Evolutionary conservation across 2,329 filamentous ascomycete species (phyloP), one percentile per base, ranked within the genome.

Genomic region (Neopestalotiopsis sp.): DNA sequence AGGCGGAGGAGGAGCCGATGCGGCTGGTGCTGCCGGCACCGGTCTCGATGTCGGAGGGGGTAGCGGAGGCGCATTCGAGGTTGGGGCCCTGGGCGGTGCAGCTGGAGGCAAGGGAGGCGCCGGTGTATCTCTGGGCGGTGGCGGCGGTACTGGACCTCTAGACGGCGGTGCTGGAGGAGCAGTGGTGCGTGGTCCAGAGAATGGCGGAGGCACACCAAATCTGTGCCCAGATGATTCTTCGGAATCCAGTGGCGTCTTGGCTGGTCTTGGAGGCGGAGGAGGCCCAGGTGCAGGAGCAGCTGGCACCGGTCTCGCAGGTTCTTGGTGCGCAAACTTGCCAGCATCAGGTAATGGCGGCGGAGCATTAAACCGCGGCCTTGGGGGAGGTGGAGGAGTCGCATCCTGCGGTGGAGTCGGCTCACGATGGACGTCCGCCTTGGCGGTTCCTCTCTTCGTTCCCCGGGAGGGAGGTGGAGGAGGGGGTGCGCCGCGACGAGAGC

Each of bases 341-440:
- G 96, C 96, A 79, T 97, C 95, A 67, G 94, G 90, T 69, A 98
- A 82, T 2, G 95, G 93, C 42, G 96, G 96, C 60, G 96, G 96
- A 9, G 94, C 95, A 72, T 90, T 88, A 83, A 97, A 98, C 65
- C 91, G 88, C 28, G 90, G 88, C 10, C 86, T 86, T 20, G 91
- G 89, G n/a, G 94, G 93, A 14, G 91, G 90, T 14, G 45, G 45
- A 13, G 94, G 93, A 14, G 91, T 90, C 14, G 91, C 88, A 69
- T 94, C 91, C 76, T 90, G 86, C 38, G 91, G 88, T n/a, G 92
- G 89, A 49, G 86, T 83, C n/a, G 83, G 81, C 71, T 85, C 85
- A 67, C 81, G 75, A 58, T 79, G 75, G 3, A 82, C 72, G 30
- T 90, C 88, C 24, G 79, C 69, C 76, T 88, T 84, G 78, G 84